phyloP scores from a whole-genome alignment of 345 rosid genomes.

The Erysimum cheiranthoides region DNA sequence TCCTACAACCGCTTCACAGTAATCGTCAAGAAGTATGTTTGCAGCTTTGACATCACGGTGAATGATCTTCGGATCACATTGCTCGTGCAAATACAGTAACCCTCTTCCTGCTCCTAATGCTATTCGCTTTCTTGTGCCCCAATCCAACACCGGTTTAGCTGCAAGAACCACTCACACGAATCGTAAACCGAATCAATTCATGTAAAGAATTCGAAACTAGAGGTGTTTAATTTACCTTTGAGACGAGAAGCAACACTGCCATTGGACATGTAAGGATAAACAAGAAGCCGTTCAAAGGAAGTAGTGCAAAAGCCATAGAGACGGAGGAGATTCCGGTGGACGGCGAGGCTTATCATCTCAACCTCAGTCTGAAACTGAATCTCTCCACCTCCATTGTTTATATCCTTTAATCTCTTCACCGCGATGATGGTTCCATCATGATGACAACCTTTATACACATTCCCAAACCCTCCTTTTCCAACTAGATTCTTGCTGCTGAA shows the following conservation, averaged over 20 bases:
- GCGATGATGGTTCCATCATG: slow-evolving; percentile 80
- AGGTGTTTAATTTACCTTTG: slow-evolving; percentile 54
- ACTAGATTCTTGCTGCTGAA: slow-evolving; percentile 89
- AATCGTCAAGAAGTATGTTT: slow-evolving; percentile 86
- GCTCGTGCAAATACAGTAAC: slow-evolving; percentile 88
- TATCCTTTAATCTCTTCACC: slow-evolving; percentile 80
- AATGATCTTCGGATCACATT: slow-evolving; percentile 96
- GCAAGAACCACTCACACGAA: slow-evolving; percentile 30
- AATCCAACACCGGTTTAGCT: slow-evolving; percentile 86
- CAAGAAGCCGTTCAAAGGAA: slow-evolving; percentile 72
- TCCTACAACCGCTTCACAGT: slow-evolving; percentile 86
- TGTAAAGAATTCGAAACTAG: slow-evolving; percentile 1
- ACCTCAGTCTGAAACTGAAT: slow-evolving; percentile 92
- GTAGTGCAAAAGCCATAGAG: slow-evolving; percentile 85
- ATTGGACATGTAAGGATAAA: slow-evolving; percentile 97
- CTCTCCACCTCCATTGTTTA: slow-evolving; percentile 73
- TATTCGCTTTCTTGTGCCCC: slow-evolving; percentile 89
- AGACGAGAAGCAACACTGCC: slow-evolving; percentile 96
- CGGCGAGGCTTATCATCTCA: slow-evolving; percentile 96
- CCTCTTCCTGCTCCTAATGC: slow-evolving; percentile 97
- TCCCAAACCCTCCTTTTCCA: slow-evolving; percentile 94
- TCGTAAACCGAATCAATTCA: slow-evolving; percentile 10
- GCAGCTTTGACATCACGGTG: slow-evolving; percentile 98
- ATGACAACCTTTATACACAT: slow-evolving; percentile 88
- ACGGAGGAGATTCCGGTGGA: slow-evolving; percentile 84